phyloP scores from a whole-genome alignment of 2,329 filamentous ascomycete genomes.

The Blastomyces percursus region DNA sequence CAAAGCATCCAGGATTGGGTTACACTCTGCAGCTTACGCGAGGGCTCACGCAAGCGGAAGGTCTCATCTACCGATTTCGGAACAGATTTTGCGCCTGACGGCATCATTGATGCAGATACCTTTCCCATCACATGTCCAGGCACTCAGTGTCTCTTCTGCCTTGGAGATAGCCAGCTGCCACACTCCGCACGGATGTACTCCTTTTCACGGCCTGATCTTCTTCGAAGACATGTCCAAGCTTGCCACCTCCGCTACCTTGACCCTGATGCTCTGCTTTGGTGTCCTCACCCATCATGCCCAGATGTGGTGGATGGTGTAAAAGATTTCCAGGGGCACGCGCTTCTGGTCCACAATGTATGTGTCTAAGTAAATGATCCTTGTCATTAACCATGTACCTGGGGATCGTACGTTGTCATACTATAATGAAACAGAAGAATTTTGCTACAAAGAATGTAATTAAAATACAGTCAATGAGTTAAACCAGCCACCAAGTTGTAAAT shows the following conservation, averaged over 20 bases:
- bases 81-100: not conserved
- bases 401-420: too few relatives aligned
- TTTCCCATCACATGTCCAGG: too few relatives aligned
- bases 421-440: too few relatives aligned
- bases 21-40: slow-evolving; percentile 5
- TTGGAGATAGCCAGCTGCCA: too few relatives aligned
- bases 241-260: slow-evolving; percentile 6
- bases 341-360: too few relatives aligned
- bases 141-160: too few relatives aligned
- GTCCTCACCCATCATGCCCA: slow-evolving; percentile 2
- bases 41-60: not conserved
- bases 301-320: not conserved
- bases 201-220: slow-evolving; percentile 4
- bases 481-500: too few relatives aligned
- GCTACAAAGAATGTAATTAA: too few relatives aligned
- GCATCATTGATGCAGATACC: slow-evolving; percentile 4
- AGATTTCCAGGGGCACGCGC: slow-evolving; percentile 1
- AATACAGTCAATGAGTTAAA: too few relatives aligned
- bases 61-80: not conserved
- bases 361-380: too few relatives aligned
- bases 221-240: slow-evolving; percentile 7
- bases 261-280: slow-evolving; percentile 1
- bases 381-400: too few relatives aligned
- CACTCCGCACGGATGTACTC: slow-evolving; percentile 3
- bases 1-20: slow-evolving; percentile 6